phyloP scores from a whole-genome alignment of 352 stramenopile genomes.

The Hyaloperonospora brassicae region DNA sequence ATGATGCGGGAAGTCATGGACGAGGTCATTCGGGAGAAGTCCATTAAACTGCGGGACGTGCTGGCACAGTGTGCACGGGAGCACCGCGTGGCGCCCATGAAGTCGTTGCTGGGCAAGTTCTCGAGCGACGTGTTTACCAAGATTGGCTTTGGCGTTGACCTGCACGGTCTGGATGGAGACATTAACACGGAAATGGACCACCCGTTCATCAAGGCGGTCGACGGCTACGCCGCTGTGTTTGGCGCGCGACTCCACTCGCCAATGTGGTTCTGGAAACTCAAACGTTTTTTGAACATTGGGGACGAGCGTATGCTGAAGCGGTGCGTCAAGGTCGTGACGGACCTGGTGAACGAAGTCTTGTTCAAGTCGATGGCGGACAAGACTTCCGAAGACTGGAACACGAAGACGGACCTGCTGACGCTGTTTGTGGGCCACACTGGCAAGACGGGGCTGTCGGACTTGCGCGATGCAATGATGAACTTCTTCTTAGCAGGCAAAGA shows the following conservation, averaged over 20 bases:
- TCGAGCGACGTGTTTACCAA: conserved; percentile 68
- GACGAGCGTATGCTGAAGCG: conserved; percentile 19
- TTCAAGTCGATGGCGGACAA: conserved; percentile 19
- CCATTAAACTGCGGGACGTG: conserved; percentile 18
- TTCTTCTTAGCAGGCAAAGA: conserved; percentile 67
- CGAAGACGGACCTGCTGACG: conserved; percentile 35
- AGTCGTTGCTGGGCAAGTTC: conserved; percentile 39
- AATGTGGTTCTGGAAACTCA: conserved; percentile 41
- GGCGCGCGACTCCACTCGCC: conserved; percentile 22
- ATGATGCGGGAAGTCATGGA: conserved; percentile 26
- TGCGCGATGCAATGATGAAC: conserved; percentile 62
- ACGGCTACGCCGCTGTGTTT: conserved; percentile 9
- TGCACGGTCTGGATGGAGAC: conserved; percentile 20
- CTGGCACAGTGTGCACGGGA: conserved; percentile 13
- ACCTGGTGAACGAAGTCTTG: conserved; percentile 31
- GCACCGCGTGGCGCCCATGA: conserved; percentile 19
- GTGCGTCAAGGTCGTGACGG: conserved; percentile 18
- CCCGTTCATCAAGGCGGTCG: conserved; percentile 23
- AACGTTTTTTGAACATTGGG: conserved; percentile 17
- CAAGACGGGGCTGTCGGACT: conserved; percentile 1
- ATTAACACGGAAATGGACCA: conserved; percentile 22
- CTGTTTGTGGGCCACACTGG: conserved; percentile 29
- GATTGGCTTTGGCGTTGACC: conserved; percentile 55
- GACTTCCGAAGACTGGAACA: conserved; percentile 2
- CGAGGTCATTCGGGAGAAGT: conserved; percentile 25